Conservation (phyloP, 108 stramenopile genomes). For the Fragilaria crotonensis region DNA sequence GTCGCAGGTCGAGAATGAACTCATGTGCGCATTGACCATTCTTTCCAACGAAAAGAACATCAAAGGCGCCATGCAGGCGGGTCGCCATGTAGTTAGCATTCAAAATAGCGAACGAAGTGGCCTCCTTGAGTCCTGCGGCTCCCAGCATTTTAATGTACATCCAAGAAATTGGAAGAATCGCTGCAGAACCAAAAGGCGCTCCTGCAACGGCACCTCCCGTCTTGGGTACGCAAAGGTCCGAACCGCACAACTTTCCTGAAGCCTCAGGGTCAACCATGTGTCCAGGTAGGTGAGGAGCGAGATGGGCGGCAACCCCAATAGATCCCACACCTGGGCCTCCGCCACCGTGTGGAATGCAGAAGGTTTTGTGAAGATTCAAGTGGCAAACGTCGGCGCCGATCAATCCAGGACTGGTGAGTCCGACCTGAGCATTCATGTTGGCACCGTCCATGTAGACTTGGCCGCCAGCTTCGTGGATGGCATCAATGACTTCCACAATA, state of each 20-base stretch:
- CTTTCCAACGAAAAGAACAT: constrained; percentile 85
- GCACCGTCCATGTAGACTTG: constrained; percentile 99
- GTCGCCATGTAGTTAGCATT: constrained; percentile 99
- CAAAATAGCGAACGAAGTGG: constrained; percentile 93
- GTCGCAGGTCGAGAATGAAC: constrained; percentile 96
- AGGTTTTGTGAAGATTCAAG: constrained; percentile 99
- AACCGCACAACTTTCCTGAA: constrained; percentile 73
- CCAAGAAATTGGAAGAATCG: constrained; percentile 98
- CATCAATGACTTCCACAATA: constrained; percentile 84
- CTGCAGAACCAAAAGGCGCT: constrained; percentile 97
- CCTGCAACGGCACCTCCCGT: constrained; percentile 77
- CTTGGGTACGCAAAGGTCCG: constrained; percentile 73
- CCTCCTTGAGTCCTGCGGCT: constrained; percentile 79
- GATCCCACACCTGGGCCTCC: constrained; percentile 98
- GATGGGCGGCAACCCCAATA: constrained; percentile 92
- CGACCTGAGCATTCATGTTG: constrained; percentile 99
- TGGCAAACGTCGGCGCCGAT: constrained; percentile 99
- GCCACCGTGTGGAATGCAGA: constrained; percentile 99
- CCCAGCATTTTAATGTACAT: constrained; percentile 99
- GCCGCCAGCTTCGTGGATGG: constrained; percentile 90
- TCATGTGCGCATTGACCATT: constrained; percentile 99
- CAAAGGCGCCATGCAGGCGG: constrained; percentile 83
- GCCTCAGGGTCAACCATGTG: constrained; percentile 85
- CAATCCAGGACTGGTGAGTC: constrained; percentile 91
- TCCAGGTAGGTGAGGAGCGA: constrained; percentile 97